These are phyloP conservation scores for Alternaria sp. DNA, from an alignment of 2,329 filamentous ascomycete genomes.

Conservation along the genomic window DNA sequence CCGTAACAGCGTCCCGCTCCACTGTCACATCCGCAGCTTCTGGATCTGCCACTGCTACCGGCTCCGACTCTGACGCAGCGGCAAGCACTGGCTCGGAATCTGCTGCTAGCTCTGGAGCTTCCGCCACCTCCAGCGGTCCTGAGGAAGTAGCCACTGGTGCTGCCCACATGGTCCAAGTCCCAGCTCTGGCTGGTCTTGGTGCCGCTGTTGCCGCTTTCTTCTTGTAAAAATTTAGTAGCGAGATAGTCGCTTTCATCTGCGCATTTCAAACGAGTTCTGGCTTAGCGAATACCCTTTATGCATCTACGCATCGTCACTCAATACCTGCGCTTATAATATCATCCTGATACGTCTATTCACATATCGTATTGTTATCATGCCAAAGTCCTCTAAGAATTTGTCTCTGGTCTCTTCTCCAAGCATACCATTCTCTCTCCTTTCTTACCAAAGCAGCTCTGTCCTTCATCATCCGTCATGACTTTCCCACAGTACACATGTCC, in stretches of 20 bases:
- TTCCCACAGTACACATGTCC: slow-evolving; percentile 33
- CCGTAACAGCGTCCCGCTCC: not conserved
- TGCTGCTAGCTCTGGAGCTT: slow-evolving; percentile 4
- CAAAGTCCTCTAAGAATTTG: no score
- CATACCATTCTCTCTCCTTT: slow-evolving; percentile 34
- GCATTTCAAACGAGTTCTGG: not conserved
- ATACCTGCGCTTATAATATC: not conserved
- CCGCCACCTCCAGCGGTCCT: not conserved
- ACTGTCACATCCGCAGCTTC: slow-evolving; percentile 6
- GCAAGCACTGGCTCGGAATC: slow-evolving; percentile 1
- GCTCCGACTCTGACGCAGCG: not conserved
- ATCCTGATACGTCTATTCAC: not conserved
- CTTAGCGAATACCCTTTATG: not conserved
- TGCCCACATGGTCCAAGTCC: slow-evolving; percentile 23
- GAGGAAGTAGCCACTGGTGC: slow-evolving; percentile 1
- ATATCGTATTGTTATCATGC: no score
- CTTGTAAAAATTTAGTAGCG: slow-evolving; percentile 13
- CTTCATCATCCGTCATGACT: slow-evolving; percentile 17
- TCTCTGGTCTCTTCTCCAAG: not conserved
- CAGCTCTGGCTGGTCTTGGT: slow-evolving; percentile 37
- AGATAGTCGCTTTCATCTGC: not conserved
- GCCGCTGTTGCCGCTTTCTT: slow-evolving; percentile 34
- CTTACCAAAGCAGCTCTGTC: slow-evolving; percentile 35
- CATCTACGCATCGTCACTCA: not conserved
- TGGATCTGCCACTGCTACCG: not conserved